phyloP scores from a whole-genome alignment of 2,329 filamentous ascomycete genomes.

The Pseudogymnoascus sp. region DNA sequence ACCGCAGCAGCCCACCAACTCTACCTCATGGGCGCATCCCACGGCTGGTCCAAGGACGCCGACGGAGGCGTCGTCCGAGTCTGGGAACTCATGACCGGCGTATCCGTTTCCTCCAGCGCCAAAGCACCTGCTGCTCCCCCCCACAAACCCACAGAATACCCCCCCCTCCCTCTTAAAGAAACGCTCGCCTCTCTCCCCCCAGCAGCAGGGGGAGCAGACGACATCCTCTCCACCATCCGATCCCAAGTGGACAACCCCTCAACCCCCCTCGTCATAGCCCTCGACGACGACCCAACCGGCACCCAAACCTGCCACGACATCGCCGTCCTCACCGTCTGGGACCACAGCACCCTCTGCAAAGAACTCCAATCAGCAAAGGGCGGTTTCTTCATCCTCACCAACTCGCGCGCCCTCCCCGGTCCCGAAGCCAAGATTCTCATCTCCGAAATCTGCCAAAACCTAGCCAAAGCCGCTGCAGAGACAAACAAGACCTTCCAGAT shows the following conservation, averaged over 20 bases:
- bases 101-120: slow-evolving; percentile 17
- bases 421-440: slow-evolving; percentile 43
- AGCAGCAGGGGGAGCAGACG: neutral
- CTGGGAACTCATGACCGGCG: slow-evolving; percentile 30
- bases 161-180: slow-evolving; percentile 12
- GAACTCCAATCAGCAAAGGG: slow-evolving; percentile 38
- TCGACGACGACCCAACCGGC: slow-evolving; percentile 54
- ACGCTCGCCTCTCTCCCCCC: slow-evolving; percentile 17
- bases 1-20: slow-evolving; percentile 30
- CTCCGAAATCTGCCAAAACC: slow-evolving; percentile 44
- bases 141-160: slow-evolving; percentile 13
- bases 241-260: slow-evolving; percentile 5
- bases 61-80: slow-evolving; percentile 33
- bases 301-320: slow-evolving; percentile 57
- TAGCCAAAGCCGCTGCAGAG: slow-evolving; percentile 39
- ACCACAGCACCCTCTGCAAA: slow-evolving; percentile 36
- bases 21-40: slow-evolving; percentile 29
- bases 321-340: slow-evolving; percentile 49
- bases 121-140: neutral
- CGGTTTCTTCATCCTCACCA: slow-evolving; percentile 57
- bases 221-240: slow-evolving; percentile 15
- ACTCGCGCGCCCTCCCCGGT: slow-evolving; percentile 50
- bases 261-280: slow-evolving; percentile 31
- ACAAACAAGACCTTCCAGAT: slow-evolving; percentile 43
- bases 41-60: slow-evolving; percentile 29